A percentile compares a stretch with the other conserved stretches of the same genome.
Evolutionary conservation across 345 rosid genomes (phyloP).

Genomic region (Hibiscus mutabilis): DNA sequence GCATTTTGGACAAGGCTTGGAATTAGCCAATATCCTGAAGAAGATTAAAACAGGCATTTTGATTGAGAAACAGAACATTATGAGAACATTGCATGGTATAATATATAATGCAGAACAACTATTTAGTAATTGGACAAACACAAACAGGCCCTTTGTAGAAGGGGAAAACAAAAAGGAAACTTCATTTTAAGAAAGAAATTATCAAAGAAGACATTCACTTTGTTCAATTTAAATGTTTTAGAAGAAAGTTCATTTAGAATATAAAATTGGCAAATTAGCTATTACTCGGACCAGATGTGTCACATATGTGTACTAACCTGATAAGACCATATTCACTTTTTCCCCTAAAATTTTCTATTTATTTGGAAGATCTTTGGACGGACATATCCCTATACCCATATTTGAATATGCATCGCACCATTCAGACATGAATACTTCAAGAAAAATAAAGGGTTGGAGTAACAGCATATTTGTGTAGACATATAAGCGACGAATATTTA

Average conservation of each 20-base stretch:
- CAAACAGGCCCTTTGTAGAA: neutral
- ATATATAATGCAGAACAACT: neutral
- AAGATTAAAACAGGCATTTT: neutral
- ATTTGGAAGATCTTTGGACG: neutral
- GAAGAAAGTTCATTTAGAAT: conserved; percentile 7
- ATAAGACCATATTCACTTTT: neutral
- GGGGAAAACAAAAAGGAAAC: neutral
- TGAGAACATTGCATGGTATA: neutral
- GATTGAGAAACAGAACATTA: neutral
- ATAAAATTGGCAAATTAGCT: neutral
- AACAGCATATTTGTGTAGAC: neutral
- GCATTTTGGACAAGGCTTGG: conserved; percentile 99
- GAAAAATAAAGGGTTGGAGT: neutral
- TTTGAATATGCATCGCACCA: neutral
- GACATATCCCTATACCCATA: neutral
- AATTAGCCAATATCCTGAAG: conserved; percentile 85
- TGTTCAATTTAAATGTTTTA: neutral
- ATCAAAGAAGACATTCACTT: neutral
- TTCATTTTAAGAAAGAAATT: conserved; percentile 3
- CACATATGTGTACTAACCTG: neutral
- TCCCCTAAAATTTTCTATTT: neutral
- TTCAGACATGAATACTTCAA: neutral
- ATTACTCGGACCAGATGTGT: neutral
- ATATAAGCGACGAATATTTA: neutral
- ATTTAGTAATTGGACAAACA: neutral